Evolutionary conservation across 2,329 filamentous ascomycete species (phyloP), one percentile per base, ranked within the genome.

Genomic region (Hysterium pulicare): DNA sequence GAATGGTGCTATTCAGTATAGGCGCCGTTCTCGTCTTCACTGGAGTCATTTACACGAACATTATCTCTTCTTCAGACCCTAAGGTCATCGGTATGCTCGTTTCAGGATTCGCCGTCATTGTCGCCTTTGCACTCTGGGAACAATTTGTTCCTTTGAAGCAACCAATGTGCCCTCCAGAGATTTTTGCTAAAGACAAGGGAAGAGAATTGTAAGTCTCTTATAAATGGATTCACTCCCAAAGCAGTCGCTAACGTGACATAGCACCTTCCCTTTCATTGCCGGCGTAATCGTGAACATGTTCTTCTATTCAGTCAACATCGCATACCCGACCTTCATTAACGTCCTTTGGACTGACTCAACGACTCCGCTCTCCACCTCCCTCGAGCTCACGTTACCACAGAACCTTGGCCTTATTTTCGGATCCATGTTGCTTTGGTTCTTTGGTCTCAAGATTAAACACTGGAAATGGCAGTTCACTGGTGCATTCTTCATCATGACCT

Each of bases 241-340:
- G 30, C 45, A 57, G 20, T 50, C 53, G 3, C 36, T 74, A 13
- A 69, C 69, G 1, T 71, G 71, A 7, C 59, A 67, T 0, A 57
- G 62, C 33, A 57, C 75, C 50, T 75, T 75, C 51, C 64, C 66
- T 6, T 57, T 63, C 11, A 64, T 74, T 21, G 66, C 67, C 3
- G 57, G 66, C 1, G 65, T 62, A 24, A 66, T 75, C 38, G 61
- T 74, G 24, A 74, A 69, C 48, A 75, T 75, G 71, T 74, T 73
- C 53, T 75, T 73, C 57, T 74, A 74, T 51, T 66, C 65, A 26
- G 66, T 61, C 33, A 70, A 66, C 45, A 67, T 74, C 32, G 51
- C 72, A n/a, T 73, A 63, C 50, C 71, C 71, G 0, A 68, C 68
- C 17, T 73, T 73, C 71, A 72, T 72, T 42, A 61, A 56, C 17